Conservation (phyloP, 441 rosid species). For the Iberis amara region DNA sequence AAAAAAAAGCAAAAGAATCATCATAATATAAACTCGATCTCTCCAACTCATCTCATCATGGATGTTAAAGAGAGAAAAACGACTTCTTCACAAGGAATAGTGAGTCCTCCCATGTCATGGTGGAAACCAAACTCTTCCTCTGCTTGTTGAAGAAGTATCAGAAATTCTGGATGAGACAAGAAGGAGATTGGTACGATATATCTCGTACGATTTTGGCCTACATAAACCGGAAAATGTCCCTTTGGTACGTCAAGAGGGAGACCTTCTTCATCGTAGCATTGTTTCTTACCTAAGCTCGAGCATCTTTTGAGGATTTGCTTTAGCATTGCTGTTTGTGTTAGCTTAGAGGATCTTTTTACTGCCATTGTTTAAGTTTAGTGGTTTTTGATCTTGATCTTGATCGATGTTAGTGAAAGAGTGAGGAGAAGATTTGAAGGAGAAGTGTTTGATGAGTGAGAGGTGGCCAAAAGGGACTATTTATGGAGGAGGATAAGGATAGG, state of each 20-base stretch:
- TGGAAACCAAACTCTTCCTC: slow-evolving; percentile 92
- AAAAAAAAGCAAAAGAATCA: slow-evolving; percentile 26
- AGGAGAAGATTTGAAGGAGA: slow-evolving; percentile 17
- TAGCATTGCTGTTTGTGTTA: slow-evolving; percentile 58
- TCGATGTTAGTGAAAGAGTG: no score
- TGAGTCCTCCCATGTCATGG: slow-evolving; percentile 86
- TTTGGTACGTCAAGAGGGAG: slow-evolving; percentile 87
- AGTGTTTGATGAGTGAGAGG: slow-evolving; percentile 30
- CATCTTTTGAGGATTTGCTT: slow-evolving; percentile 80
- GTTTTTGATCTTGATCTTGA: not conserved
- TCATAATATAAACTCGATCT: slow-evolving; percentile 24
- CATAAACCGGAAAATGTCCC: slow-evolving; percentile 86
- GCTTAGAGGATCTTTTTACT: slow-evolving; percentile 50
- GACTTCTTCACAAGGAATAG: slow-evolving; percentile 89
- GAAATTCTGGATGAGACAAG: slow-evolving; percentile 67
- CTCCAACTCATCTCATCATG: slow-evolving; percentile 44
- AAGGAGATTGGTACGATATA: slow-evolving; percentile 78
- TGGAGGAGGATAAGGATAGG: slow-evolving; percentile 29
- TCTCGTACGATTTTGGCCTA: slow-evolving; percentile 69
- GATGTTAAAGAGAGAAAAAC: slow-evolving; percentile 75
- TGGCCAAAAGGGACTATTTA: slow-evolving; percentile 27
- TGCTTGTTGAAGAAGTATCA: slow-evolving; percentile 60
- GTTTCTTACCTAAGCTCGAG: slow-evolving; percentile 76
- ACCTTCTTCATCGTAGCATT: slow-evolving; percentile 47
- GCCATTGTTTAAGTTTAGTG: slow-evolving; percentile 43